phyloP scores from a whole-genome alignment of 2,329 filamentous ascomycete genomes.

The Colletotrichum tofieldiae region DNA sequence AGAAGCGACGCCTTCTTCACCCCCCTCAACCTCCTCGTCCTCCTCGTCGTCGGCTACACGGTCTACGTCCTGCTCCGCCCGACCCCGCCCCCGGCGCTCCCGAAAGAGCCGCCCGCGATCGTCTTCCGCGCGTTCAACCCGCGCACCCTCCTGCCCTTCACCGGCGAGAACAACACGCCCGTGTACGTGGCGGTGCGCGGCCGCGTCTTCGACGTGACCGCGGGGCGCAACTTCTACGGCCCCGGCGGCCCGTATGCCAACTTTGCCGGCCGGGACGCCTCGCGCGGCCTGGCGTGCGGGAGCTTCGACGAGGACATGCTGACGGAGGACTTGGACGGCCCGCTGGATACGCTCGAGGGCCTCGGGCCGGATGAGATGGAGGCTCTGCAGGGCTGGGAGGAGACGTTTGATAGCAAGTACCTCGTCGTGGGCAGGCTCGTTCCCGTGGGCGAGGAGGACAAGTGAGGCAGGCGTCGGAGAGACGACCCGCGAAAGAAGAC shows the following conservation, averaged over 20 bases:
- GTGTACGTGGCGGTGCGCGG: slow-evolving; percentile 95
- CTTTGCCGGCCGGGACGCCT: slow-evolving; percentile 94
- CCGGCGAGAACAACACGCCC: slow-evolving; percentile 80
- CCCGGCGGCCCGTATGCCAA: slow-evolving; percentile 96
- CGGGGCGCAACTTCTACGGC: slow-evolving; percentile 94
- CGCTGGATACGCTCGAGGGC: slow-evolving; percentile 82
- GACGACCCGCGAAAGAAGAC: slow-evolving; percentile 43
- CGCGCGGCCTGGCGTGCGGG: slow-evolving; percentile 87
- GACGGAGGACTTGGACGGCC: slow-evolving; percentile 89
- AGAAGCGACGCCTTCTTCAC: slow-evolving; percentile 65
- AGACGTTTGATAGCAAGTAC: slow-evolving; percentile 94
- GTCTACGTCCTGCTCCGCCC: slow-evolving; percentile 70
- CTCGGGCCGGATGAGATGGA: slow-evolving; percentile 84
- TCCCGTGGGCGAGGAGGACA: slow-evolving; percentile 59
- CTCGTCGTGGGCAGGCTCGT: slow-evolving; percentile 92
- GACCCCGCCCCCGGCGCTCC: slow-evolving; percentile 61
- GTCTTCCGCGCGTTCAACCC: slow-evolving; percentile 83
- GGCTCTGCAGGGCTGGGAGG: slow-evolving; percentile 91
- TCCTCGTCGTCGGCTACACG: slow-evolving; percentile 70
- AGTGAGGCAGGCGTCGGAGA: slow-evolving; percentile 52
- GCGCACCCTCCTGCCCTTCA: slow-evolving; percentile 86
- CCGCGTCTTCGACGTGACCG: slow-evolving; percentile 89
- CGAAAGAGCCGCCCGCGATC: slow-evolving; percentile 69
- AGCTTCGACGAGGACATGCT: slow-evolving; percentile 97
- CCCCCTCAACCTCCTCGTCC: slow-evolving; percentile 75